A percentile compares a stretch with the other conserved stretches of the same genome.
Conservation (phyloP, 192 early-diverging fungal species). For the Podila epigama region DNA sequence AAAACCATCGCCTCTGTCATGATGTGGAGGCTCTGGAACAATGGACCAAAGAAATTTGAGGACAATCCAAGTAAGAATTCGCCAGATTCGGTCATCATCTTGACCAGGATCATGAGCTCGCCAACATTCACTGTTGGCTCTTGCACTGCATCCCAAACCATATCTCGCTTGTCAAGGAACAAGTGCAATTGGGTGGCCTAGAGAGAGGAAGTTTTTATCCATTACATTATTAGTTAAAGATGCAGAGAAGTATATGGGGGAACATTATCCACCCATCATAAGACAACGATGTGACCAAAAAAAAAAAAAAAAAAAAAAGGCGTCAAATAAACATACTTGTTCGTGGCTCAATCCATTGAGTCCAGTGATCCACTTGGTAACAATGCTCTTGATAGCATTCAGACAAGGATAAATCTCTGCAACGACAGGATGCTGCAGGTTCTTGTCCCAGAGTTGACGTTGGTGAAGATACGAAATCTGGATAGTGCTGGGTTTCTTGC, state of each 20-base stretch:
- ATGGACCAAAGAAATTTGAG: conserved; percentile 41
- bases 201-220: neutral
- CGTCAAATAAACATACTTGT: conserved; percentile 9
- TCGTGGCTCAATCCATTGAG: conserved; percentile 43
- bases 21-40: conserved; percentile 31
- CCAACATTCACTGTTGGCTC: conserved; percentile 53
- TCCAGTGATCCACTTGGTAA: conserved; percentile 33
- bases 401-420: conserved; percentile 44
- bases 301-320: neutral
- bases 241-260: neutral
- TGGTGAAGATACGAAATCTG: conserved; percentile 44
- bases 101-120: conserved; percentile 58
- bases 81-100: conserved; percentile 47
- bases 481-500: conserved; percentile 36
- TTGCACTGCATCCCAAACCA: conserved; percentile 58
- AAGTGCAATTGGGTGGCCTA: conserved; percentile 41
- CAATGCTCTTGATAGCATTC: conserved; percentile 35
- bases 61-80: conserved; percentile 28
- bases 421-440: conserved; percentile 41
- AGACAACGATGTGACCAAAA: neutral
- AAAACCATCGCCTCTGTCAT: conserved; percentile 44
- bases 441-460: conserved; percentile 46
- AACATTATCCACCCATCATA: too few species aligned
- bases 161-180: conserved; percentile 62
- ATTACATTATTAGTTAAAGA: neutral